phyloP scores from a whole-genome alignment of 352 stramenopile species.

The Globisporangium spinosum region DNA sequence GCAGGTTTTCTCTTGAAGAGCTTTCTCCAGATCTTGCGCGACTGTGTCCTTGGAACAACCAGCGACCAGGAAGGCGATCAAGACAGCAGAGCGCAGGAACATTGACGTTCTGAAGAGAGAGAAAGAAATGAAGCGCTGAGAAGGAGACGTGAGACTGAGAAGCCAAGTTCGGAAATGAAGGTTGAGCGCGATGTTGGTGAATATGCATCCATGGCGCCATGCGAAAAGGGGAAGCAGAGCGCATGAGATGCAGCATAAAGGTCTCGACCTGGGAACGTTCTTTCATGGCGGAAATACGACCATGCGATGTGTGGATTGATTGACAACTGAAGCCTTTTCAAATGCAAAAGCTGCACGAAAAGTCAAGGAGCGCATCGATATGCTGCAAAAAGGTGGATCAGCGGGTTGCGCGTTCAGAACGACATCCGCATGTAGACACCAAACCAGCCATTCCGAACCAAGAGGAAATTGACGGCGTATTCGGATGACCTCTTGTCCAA shows the following conservation, averaged over 20 bases:
- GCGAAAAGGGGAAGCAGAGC: background rate
- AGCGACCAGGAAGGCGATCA: background rate
- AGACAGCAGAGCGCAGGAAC: background rate
- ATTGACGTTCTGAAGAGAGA: background rate
- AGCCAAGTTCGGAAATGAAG: background rate
- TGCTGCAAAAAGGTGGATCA: too few species aligned
- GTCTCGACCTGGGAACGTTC: background rate
- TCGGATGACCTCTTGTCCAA: too few species aligned
- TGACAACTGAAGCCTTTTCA: too few species aligned
- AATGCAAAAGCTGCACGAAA: too few species aligned
- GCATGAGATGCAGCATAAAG: background rate
- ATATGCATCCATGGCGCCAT: background rate
- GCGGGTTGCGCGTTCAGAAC: too few species aligned
- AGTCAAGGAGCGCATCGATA: too few species aligned
- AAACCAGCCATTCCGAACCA: too few species aligned
- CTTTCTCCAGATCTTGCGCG: background rate
- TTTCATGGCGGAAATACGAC: background rate
- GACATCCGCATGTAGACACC: too few species aligned
- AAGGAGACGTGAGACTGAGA: background rate
- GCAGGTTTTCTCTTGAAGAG: background rate
- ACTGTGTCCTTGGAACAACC: background rate
- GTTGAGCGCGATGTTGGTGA: too few species aligned
- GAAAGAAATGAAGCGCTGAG: too few species aligned
- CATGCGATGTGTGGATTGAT: background rate
- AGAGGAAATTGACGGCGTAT: too few species aligned